Evolutionary conservation across 169 alveolate species (phyloP), one percentile per base, ranked within the genome.

Genomic region (Eimeria sp.): DNA sequence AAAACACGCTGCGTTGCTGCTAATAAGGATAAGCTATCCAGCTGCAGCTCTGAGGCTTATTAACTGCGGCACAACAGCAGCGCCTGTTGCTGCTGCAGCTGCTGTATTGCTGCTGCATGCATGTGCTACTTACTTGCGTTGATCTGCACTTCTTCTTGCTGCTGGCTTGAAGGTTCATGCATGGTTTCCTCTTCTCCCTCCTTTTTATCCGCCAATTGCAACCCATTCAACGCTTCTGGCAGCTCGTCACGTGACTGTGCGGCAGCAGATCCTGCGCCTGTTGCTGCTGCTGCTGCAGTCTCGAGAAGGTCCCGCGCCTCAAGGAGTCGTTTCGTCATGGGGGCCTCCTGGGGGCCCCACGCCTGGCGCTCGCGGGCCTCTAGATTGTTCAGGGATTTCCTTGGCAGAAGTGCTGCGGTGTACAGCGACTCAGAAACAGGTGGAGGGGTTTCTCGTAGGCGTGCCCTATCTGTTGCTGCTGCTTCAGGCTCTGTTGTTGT

Each of bases 331-430:
- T 47, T 13, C 18, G 87, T 49, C 61, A 54, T 54, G 61, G 70
- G 70, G 70, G 70, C 70, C 70, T 25, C 70, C 70, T 61, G 70
- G 70, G 57, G 63, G 65, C 87, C 63, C 87, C 57, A 14, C n/a
- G 63, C 20, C 65, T 47, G 22, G 27, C 57, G 7, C 45, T 76
- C 87, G 11, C 87, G 61, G 1, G 20, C 57, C 40, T 76, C 22
- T 2, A 76, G 87, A 5, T n/a, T 34, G 10, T 43, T 1, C 7
- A 76, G 61, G 61, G 87, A 43, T 22, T 30, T 2, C 34, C n/a
- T 40, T 18, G 87, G 34, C 9, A 76, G 87, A 27, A 76, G 87
- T 16, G 87, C 87, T 43, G 87, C 87, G 61, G 61, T 76, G 87
- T 76, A 76, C 61, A 76, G 87, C 9, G 65, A 45, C 61, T 76